phyloP scores from a whole-genome alignment of 768 basidiomycete genomes.

The Rhizopogon vinicolor region DNA sequence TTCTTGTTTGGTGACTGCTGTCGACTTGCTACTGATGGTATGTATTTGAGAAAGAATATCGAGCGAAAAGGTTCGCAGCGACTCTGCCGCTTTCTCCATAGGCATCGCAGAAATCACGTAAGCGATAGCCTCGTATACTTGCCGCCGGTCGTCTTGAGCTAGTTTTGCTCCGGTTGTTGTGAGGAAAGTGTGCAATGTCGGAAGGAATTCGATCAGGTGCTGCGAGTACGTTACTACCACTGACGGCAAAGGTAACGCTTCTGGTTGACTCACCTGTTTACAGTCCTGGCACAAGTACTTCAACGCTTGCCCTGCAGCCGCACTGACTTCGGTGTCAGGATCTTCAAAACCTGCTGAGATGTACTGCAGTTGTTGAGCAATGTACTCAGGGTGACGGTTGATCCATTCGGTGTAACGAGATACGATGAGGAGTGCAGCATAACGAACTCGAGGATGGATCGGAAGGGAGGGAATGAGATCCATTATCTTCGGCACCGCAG shows the following conservation, averaged over 20 bases:
- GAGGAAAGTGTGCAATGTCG: constrained; percentile 88
- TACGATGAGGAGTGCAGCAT: constrained; percentile 92
- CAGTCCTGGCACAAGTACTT: constrained; percentile 98
- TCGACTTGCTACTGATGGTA: constrained; percentile 47
- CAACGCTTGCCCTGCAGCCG: constrained; percentile 93
- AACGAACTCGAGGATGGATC: constrained; percentile 85
- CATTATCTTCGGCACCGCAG: constrained; percentile 93
- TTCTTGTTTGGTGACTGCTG: constrained; percentile 63
- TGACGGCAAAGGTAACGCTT: background rate
- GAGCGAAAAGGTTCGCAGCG: constrained; percentile 79
- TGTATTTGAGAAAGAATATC: constrained; percentile 83
- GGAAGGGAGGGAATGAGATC: constrained; percentile 90
- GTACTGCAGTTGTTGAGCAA: constrained; percentile 82
- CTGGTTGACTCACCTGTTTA: constrained; percentile 53
- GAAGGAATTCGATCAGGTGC: constrained; percentile 90
- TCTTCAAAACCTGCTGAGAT: constrained; percentile 91
- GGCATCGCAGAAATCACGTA: constrained; percentile 94
- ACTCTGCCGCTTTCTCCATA: constrained; percentile 81
- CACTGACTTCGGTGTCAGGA: constrained; percentile 73
- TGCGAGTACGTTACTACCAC: constrained; percentile 24
- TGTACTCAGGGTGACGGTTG: constrained; percentile 81
- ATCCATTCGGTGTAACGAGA: constrained; percentile 98
- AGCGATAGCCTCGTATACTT: constrained; percentile 94
- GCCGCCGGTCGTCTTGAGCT: constrained; percentile 79
- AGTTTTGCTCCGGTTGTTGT: constrained; percentile 75